Percentiles rank a stretch among this genome's conserved stretches.
phyloP scores from a whole-genome alignment of 192 early-diverging fungal species.

The Cetraspora pellucida region DNA sequence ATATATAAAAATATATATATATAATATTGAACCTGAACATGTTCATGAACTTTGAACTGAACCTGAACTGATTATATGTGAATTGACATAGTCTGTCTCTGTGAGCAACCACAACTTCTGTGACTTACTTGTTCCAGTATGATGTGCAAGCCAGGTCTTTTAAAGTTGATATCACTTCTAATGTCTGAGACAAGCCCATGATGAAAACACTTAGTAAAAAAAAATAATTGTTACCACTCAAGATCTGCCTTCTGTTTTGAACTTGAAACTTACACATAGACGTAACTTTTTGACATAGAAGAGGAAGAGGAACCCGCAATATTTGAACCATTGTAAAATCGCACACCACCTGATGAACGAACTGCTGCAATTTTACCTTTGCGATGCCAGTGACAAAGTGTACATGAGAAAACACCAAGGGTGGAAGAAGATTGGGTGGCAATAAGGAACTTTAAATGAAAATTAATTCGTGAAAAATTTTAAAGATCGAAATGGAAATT shows the following conservation, averaged over 20 bases:
- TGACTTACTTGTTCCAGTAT: constrained; percentile 20
- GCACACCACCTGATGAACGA: background rate
- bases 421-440: background rate
- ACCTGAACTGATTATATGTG: background rate
- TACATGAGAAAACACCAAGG: constrained; percentile 16
- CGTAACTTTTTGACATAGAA: background rate
- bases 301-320: background rate
- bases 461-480: background rate
- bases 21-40: too few relatives aligned
- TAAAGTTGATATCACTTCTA: constrained; percentile 24
- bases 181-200: constrained; percentile 27
- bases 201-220: constrained; percentile 2
- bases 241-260: constrained; percentile 10
- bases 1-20: too few relatives aligned
- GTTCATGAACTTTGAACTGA: too few relatives aligned
- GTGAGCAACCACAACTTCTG: background rate
- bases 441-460: constrained; percentile 17
- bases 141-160: constrained; percentile 11
- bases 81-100: background rate
- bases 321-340: constrained; percentile 11
- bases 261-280: constrained; percentile 6
- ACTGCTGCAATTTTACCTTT: constrained; percentile 11
- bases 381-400: constrained; percentile 10
- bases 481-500: background rate
- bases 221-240: background rate